A percentile compares a stretch with the other conserved stretches of the same genome.
Evolutionary conservation across 163 green algal species (phyloP).

Genomic region (Chlamydomonas reinhardtii): DNA sequence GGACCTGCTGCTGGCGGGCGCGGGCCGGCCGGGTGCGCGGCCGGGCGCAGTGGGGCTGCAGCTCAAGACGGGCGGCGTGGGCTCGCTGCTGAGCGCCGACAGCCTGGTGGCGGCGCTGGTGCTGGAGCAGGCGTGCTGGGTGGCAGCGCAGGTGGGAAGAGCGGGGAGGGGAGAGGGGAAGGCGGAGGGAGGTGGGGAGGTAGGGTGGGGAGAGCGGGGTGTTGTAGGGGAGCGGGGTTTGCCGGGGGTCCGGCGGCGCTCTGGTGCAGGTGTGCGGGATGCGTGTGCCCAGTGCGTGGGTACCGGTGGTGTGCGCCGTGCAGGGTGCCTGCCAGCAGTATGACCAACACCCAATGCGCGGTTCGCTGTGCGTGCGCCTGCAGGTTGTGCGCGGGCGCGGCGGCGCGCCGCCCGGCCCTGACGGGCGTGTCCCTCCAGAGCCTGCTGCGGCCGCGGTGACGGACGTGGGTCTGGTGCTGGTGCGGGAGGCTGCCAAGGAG

Average conservation of each 20-base stretch:
- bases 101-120: slow-evolving; percentile 34
- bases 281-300: no score
- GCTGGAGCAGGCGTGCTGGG: slow-evolving; percentile 49
- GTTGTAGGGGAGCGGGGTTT: no score
- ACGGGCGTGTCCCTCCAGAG: neutral
- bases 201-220: no score
- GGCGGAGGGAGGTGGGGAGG: neutral
- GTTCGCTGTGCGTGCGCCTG: no score
- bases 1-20: slow-evolving; percentile 23
- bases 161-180: neutral
- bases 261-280: no score
- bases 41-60: slow-evolving; percentile 31
- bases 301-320: no score
- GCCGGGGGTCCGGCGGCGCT: no score
- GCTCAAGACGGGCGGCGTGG: slow-evolving; percentile 19
- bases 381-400: slow-evolving; percentile 26
- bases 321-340: no score
- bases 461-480: slow-evolving; percentile 21
- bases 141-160: slow-evolving; percentile 29
- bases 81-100: slow-evolving; percentile 9
- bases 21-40: neutral
- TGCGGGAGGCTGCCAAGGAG: slow-evolving; percentile 41
- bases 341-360: no score
- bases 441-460: no score
- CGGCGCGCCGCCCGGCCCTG: neutral